Conservation (phyloP, 2,329 filamentous ascomycete genomes). For the Pyricularia pennisetigena region DNA sequence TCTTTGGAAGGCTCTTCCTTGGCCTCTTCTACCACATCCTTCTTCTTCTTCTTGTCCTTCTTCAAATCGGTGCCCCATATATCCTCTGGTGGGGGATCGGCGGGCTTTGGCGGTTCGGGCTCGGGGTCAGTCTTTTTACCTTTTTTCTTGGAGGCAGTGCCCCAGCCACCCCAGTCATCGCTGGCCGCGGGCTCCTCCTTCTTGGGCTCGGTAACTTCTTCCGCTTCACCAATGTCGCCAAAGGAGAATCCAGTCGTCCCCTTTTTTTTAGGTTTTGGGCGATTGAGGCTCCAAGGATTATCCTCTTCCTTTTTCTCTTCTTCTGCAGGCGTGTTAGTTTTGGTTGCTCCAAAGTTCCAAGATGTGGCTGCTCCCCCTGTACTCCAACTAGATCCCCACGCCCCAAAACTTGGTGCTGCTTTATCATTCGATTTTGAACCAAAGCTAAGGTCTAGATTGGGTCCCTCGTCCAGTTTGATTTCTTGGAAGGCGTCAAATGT, state of each 20-base stretch:
- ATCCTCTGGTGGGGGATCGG: slow-evolving; percentile 18
- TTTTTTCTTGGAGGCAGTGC: slow-evolving; percentile 30
- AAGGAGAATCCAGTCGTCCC: slow-evolving; percentile 31
- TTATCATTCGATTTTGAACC: slow-evolving; percentile 30
- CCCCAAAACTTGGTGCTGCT: slow-evolving; percentile 33
- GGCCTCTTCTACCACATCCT: slow-evolving; percentile 18
- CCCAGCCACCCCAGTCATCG: slow-evolving; percentile 22
- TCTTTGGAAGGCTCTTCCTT: slow-evolving; percentile 26
- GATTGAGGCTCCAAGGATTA: slow-evolving; percentile 39
- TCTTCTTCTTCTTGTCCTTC: slow-evolving; percentile 36
- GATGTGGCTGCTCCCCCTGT: slow-evolving; percentile 27
- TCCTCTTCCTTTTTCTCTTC: slow-evolving; percentile 32
- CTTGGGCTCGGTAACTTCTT: slow-evolving; percentile 12
- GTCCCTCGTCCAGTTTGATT: slow-evolving; percentile 56
- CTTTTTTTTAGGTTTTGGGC: slow-evolving; percentile 43
- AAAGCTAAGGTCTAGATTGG: slow-evolving; percentile 46
- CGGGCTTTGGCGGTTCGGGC: slow-evolving; percentile 13
- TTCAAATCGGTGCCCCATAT: slow-evolving; percentile 21
- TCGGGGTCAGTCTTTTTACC: slow-evolving; percentile 20
- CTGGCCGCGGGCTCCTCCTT: slow-evolving; percentile 17
- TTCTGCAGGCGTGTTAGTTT: slow-evolving; percentile 14
- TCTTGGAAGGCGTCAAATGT: slow-evolving; percentile 54
- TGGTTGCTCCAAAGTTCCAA: slow-evolving; percentile 26
- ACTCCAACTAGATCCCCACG: slow-evolving; percentile 52
- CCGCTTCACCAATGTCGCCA: slow-evolving; percentile 7